Evolutionary conservation across 192 early-diverging fungal genomes (phyloP).

Genomic region (Coemansia erecta): DNA sequence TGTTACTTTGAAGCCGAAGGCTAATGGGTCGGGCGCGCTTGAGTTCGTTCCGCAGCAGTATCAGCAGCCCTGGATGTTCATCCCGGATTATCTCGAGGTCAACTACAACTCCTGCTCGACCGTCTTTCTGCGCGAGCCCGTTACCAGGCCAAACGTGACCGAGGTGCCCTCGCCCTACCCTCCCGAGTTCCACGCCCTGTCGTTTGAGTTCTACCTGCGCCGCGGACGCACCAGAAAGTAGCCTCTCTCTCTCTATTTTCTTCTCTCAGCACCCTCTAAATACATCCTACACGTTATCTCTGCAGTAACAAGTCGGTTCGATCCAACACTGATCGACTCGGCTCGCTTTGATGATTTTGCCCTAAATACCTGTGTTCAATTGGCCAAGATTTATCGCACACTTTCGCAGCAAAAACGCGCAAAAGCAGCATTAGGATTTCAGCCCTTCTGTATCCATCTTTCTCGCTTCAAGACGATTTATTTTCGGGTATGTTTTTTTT

Average conservation of each 20-base stretch:
- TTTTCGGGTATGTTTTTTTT: slow-evolving; percentile 10
- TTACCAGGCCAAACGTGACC: slow-evolving; percentile 76
- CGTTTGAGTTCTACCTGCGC: slow-evolving; percentile 87
- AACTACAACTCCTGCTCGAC: slow-evolving; percentile 91
- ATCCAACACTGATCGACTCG: no score
- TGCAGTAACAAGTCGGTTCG: no score
- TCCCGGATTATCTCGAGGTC: slow-evolving; percentile 96
- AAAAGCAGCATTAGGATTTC: no score
- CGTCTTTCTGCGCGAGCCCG: slow-evolving; percentile 84
- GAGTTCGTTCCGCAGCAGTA: slow-evolving; percentile 69
- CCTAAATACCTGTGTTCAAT: no score
- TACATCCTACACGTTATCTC: no score
- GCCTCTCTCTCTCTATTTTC: no score
- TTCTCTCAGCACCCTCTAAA: background rate
- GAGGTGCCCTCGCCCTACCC: slow-evolving; percentile 95
- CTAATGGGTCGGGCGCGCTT: slow-evolving; percentile 54
- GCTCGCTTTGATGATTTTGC: no score
- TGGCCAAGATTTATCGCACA: no score
- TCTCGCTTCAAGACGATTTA: slow-evolving; percentile 12
- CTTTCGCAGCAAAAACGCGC: no score
- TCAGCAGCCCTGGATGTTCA: slow-evolving; percentile 91
- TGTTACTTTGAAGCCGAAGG: slow-evolving; percentile 57
- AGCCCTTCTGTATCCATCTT: slow-evolving; percentile 2
- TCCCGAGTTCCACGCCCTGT: slow-evolving; percentile 84
- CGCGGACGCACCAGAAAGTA: slow-evolving; percentile 52